These are phyloP conservation scores for Candida chilensis DNA, from an alignment of 805 yeast genomes.

Conservation along the genomic window DNA sequence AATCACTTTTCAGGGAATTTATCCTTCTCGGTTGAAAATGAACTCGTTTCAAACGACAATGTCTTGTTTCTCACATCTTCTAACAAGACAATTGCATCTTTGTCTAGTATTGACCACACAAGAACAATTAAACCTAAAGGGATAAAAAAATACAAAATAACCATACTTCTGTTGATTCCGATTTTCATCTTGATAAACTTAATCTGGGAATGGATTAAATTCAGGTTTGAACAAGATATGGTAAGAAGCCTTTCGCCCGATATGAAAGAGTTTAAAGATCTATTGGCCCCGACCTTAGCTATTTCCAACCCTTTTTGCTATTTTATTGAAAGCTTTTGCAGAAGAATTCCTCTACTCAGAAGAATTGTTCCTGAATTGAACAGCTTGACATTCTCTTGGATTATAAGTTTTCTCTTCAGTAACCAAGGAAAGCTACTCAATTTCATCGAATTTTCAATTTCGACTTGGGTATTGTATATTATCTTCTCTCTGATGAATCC, in stretches of 20 bases:
- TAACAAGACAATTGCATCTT: background rate
- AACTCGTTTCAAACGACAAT: background rate
- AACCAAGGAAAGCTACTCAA: background rate
- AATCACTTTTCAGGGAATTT: background rate
- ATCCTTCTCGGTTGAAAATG: too few species aligned
- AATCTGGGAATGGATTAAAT: conserved; percentile 1
- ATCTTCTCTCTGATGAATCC: too few species aligned
- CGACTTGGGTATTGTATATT: too few species aligned
- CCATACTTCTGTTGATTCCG: background rate
- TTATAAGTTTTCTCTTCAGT: background rate
- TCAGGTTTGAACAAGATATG: background rate
- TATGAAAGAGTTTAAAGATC: background rate
- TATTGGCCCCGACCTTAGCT: background rate
- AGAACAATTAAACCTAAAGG: background rate
- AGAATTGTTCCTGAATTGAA: background rate
- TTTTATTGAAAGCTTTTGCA: background rate
- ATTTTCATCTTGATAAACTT: background rate
- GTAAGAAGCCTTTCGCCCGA: background rate
- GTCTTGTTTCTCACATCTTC: background rate
- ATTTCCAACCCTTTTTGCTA: background rate
- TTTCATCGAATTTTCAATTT: background rate
- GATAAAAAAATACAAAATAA: background rate
- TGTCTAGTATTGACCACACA: background rate
- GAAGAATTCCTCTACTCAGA: background rate
- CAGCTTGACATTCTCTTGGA: background rate